Percentiles rank a stretch among this genome's conserved stretches.
These are phyloP conservation scores for Hygrocybe coccinea DNA, from an alignment of 768 basidiomycete genomes.

Conservation along the genomic window DNA sequence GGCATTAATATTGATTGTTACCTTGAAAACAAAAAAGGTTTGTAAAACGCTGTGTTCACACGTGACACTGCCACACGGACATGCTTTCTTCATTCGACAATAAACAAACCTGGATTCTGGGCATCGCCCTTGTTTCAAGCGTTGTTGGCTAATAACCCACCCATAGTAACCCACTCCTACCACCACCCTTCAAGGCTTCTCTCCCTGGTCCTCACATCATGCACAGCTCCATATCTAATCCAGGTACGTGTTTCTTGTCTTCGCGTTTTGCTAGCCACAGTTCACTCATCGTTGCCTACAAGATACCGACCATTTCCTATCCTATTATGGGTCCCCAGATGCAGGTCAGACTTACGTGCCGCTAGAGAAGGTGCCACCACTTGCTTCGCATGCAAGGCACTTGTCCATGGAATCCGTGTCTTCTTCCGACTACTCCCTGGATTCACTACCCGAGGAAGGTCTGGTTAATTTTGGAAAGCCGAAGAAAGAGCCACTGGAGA, in stretches of 20 bases:
- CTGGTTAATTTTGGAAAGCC: conserved; percentile 2
- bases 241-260: not conserved
- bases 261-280: not conserved
- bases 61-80: not conserved
- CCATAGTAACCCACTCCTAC: too few species aligned
- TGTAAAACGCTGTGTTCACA: too few species aligned
- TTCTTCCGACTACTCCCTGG: conserved; percentile 50
- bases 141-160: not conserved
- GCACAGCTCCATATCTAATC: not conserved
- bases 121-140: not conserved
- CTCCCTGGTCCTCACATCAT: not conserved
- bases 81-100: too few species aligned
- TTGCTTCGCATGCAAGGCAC: conserved; percentile 13
- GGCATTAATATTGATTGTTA: not conserved
- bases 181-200: not conserved
- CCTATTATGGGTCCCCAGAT: conserved; percentile 16
- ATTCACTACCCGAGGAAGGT: conserved; percentile 29
- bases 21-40: not conserved
- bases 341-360: conserved; percentile 4
- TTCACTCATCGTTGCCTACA: not conserved
- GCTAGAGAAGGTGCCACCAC: conserved; percentile 1
- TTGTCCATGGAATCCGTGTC: conserved; percentile 34
- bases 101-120: too few species aligned
- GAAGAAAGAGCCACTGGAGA: conserved; percentile 21
- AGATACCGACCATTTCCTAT: conserved; percentile 22